Conservation (phyloP, 257 asterid species). For the Plectranthus barbatus region DNA sequence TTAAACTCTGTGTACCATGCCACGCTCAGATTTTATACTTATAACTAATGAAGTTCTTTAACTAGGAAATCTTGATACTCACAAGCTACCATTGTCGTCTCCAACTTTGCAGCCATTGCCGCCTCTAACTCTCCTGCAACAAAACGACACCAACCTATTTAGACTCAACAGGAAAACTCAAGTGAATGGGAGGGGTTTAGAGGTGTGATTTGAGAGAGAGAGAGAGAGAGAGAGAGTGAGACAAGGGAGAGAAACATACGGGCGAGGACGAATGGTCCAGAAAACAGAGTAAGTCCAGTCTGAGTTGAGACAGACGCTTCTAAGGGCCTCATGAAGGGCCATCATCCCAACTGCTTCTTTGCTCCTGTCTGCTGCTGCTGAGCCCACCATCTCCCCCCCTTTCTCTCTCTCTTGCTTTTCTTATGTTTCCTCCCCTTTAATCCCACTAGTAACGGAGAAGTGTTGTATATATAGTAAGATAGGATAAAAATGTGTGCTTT, state of each 20-base stretch:
- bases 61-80: conserved; percentile 21
- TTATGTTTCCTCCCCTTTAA: background rate
- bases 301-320: conserved; percentile 88
- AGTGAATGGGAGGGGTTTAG: conserved; percentile 10
- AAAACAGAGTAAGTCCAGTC: conserved; percentile 99
- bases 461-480: conserved; percentile 8
- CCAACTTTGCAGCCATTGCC: conserved; percentile 98
- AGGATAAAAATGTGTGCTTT: background rate
- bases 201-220: no score
- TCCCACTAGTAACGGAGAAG: background rate
- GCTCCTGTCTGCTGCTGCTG: conserved; percentile 94
- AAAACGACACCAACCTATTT: conserved; percentile 9
- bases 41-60: conserved; percentile 1
- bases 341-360: conserved; percentile 99
- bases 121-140: conserved; percentile 83
- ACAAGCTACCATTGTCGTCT: conserved; percentile 99
- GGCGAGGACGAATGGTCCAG: conserved; percentile 99
- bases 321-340: conserved; percentile 99
- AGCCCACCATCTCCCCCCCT: conserved; percentile 90
- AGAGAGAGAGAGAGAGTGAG: no score
- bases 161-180: background rate
- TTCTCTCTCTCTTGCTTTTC: conserved; percentile 15
- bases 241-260: conserved; percentile 38
- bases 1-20: background rate
- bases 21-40: background rate